Evolutionary conservation across 305 asterid genomes (phyloP).

Genomic region (Ajuga reptans): DNA sequence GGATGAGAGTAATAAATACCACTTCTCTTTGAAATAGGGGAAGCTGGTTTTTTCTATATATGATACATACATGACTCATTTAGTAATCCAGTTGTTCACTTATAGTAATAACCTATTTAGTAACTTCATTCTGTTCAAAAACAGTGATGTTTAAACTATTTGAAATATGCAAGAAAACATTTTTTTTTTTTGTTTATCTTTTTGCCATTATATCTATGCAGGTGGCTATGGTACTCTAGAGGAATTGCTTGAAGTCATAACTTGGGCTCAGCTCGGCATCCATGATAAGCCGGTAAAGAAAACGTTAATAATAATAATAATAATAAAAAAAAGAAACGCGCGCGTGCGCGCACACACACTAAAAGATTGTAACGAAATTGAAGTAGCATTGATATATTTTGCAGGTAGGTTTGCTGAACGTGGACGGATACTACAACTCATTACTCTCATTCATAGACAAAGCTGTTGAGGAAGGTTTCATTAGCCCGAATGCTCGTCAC

Average conservation of each 20-base stretch:
- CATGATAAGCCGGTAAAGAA: slow-evolving; percentile 78
- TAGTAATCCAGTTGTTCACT: slow-evolving; percentile 11
- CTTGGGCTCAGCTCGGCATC: slow-evolving; percentile 98
- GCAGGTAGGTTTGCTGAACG: slow-evolving; percentile 86
- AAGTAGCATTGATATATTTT: slow-evolving; percentile 1
- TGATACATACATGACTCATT: no score
- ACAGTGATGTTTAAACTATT: background rate
- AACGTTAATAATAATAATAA: no score
- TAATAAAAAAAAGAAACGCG: background rate
- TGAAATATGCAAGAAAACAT: background rate
- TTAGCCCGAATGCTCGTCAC: slow-evolving; percentile 71
- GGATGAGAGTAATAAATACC: slow-evolving; percentile 21
- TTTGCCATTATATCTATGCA: slow-evolving; percentile 23
- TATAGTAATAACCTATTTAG: background rate
- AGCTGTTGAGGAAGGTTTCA: slow-evolving; percentile 93
- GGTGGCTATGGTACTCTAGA: slow-evolving; percentile 97
- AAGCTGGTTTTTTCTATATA: no score
- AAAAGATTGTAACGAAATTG: background rate
- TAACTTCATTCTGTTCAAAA: background rate
- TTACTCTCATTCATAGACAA: slow-evolving; percentile 73
- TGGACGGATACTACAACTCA: slow-evolving; percentile 79
- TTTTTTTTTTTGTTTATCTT: background rate
- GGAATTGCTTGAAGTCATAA: slow-evolving; percentile 87
- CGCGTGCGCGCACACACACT: background rate
- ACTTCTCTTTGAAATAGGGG: slow-evolving; percentile 13